Evolutionary conservation across 2,329 filamentous ascomycete genomes (phyloP), one percentile per base, ranked within the genome.

Genomic region (Apiospora sp.): DNA sequence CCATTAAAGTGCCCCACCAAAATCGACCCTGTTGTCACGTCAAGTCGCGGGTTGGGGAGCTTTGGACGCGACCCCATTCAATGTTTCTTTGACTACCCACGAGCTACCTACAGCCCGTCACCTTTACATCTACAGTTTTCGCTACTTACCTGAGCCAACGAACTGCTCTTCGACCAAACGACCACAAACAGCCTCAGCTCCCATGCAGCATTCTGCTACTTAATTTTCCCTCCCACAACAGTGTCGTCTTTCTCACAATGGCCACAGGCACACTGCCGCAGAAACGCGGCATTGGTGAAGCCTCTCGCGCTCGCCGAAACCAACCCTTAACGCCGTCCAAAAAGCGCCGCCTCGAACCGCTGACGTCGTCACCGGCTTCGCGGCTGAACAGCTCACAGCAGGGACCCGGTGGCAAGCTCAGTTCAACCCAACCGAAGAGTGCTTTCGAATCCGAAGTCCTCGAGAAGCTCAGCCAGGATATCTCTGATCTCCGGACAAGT

Each of bases 381-480:
- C 87, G 88, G 72, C 87, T 93, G 77, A 89, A 88, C 71, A 88
- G 90, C 71, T 92, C 92, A 4, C 89, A 92, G 76, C 89, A 88
- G 80, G 87, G 85, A n/a, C 86, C 84, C 14, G 89, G 89, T 76
- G 89, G 88, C 75, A 92, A 91, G 79, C 81, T 91, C 73, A 87
- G 89, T 75, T 96, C 93, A 1, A 95, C 89, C 77, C 94, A 95
- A 82, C 90, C 90, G 22, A 98, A 97, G 85, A 98, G 95, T 81
- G 90, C 93, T 71, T 99, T 99, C 81, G 96, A 98, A 83, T 92
- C 93, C 73, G 95, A 98, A 80, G 94, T 98, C 2, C 88, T 99
- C 74, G 96, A 98, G 87, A 98, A 97, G 86, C 90, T 99, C 83
- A 96, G 94, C 74, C 96, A 98, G 83, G 95, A 98, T 80, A 95